Percentiles rank a stretch among this genome's conserved stretches.
phyloP scores from a whole-genome alignment of 208 protist genomes.

The Paratrypanosoma confusum region DNA sequence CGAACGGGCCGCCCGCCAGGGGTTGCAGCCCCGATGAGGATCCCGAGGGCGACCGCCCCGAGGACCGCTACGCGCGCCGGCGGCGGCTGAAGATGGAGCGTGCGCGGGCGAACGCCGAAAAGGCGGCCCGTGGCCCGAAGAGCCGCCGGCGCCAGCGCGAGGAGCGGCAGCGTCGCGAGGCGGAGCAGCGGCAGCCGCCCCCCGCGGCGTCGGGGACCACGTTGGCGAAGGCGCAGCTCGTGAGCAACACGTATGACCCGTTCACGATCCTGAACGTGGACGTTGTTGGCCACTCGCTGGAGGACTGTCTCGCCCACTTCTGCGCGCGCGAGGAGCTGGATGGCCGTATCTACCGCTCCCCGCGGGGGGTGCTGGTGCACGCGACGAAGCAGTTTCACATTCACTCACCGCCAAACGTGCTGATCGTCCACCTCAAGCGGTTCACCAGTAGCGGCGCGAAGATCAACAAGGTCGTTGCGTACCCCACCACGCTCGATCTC shows the following conservation, averaged over 20 bases:
- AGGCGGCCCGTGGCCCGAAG: no score
- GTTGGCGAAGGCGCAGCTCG: constrained; percentile 5
- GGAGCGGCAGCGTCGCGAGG: no score
- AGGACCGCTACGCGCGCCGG: no score
- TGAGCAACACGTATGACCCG: constrained; percentile 83
- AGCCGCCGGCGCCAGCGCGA: no score
- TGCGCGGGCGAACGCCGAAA: no score
- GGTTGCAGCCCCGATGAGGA: no score
- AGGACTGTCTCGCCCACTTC: constrained; percentile 71
- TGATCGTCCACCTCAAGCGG: constrained; percentile 85
- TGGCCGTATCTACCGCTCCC: constrained; percentile 60
- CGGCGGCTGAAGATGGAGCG: no score
- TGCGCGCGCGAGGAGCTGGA: constrained; percentile 59
- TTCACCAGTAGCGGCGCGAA: constrained; percentile 62
- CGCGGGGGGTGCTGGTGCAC: constrained; percentile 58
- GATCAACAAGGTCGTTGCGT: constrained; percentile 48
- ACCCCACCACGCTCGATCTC: constrained; percentile 54
- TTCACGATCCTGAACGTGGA: constrained; percentile 71
- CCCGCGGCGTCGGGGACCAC: no score
- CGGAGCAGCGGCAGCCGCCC: no score
- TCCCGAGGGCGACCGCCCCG: no score
- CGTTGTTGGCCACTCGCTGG: constrained; percentile 47
- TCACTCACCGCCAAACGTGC: constrained; percentile 65
- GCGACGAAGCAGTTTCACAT: constrained; percentile 75
- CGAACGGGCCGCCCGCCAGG: no score